phyloP scores from a whole-genome alignment of 139 green algal genomes.

The Chlorella sp. region DNA sequence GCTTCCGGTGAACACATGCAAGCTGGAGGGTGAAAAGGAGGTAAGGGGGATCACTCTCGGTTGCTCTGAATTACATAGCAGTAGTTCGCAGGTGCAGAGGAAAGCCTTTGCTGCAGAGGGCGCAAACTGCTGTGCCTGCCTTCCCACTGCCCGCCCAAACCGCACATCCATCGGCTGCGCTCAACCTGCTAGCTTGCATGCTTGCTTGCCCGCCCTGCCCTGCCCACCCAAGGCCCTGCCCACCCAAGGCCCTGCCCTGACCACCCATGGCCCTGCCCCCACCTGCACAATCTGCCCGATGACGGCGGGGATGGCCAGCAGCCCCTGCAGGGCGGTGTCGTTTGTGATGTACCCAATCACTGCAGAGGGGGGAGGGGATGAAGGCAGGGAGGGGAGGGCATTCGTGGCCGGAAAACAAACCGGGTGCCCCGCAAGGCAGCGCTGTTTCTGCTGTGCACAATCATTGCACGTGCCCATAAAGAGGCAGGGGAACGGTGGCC shows the following conservation, averaged over 20 bases:
- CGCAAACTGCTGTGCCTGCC: background rate
- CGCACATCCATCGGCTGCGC: background rate
- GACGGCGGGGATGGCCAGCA: conserved; percentile 68
- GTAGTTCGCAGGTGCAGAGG: background rate
- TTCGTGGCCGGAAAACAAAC: too few species aligned
- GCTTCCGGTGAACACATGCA: background rate
- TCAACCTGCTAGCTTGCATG: background rate
- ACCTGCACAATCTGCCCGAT: conserved; percentile 66
- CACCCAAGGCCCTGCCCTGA: too few species aligned
- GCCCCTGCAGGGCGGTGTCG: conserved; percentile 40
- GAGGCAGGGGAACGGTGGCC: background rate
- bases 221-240: too few species aligned
- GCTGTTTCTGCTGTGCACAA: too few species aligned
- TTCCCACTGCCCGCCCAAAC: background rate
- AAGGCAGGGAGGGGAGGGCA: background rate
- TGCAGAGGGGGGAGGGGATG: background rate
- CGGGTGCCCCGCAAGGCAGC: too few species aligned
- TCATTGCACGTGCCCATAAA: background rate
- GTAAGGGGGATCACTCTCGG: too few species aligned
- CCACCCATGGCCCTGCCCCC: too few species aligned
- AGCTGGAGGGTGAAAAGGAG: background rate
- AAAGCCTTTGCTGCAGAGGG: too few species aligned
- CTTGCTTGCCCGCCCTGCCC: background rate
- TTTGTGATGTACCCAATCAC: conserved; percentile 58
- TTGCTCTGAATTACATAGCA: background rate